A percentile compares a stretch with the other conserved stretches of the same genome.
phyloP scores from a whole-genome alignment of 495 filamentous ascomycete species.

The Jackrogersella minutella region DNA sequence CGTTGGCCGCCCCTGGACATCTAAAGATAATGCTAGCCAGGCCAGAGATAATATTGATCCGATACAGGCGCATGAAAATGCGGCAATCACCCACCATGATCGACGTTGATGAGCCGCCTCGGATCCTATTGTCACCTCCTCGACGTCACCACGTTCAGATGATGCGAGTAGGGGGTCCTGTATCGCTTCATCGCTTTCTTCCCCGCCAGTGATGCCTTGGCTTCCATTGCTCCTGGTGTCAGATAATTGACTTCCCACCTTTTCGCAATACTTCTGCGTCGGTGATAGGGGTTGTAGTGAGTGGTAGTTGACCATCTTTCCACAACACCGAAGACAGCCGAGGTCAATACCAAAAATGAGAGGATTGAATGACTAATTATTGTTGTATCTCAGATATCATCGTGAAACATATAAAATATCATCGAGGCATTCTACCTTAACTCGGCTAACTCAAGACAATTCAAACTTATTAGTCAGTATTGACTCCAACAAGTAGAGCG shows the following conservation, averaged over 20 bases:
- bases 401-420: slow-evolving; percentile 8
- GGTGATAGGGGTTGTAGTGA: slow-evolving; percentile 20
- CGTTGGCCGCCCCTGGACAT: not conserved
- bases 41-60: slow-evolving; percentile 22
- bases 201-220: not conserved
- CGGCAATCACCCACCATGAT: slow-evolving; percentile 10
- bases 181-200: not conserved
- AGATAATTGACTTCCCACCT: slow-evolving; percentile 2
- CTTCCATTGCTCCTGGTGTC: not conserved
- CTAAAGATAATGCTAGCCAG: slow-evolving; percentile 23
- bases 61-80: slow-evolving; percentile 17
- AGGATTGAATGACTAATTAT: not conserved
- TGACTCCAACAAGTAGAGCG: not conserved
- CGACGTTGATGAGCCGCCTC: not conserved
- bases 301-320: slow-evolving; percentile 18
- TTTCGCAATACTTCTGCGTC: slow-evolving; percentile 11
- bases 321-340: slow-evolving; percentile 8
- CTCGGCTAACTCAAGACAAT: not conserved
- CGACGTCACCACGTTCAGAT: not conserved
- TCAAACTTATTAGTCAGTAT: not conserved
- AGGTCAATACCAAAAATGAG: not conserved
- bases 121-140: not conserved
- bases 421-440: not conserved
- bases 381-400: not conserved
- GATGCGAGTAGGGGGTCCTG: slow-evolving; percentile 9